Evolutionary conservation across 352 stramenopile species (phyloP).

Genomic region (Pythium folliculosum): DNA sequence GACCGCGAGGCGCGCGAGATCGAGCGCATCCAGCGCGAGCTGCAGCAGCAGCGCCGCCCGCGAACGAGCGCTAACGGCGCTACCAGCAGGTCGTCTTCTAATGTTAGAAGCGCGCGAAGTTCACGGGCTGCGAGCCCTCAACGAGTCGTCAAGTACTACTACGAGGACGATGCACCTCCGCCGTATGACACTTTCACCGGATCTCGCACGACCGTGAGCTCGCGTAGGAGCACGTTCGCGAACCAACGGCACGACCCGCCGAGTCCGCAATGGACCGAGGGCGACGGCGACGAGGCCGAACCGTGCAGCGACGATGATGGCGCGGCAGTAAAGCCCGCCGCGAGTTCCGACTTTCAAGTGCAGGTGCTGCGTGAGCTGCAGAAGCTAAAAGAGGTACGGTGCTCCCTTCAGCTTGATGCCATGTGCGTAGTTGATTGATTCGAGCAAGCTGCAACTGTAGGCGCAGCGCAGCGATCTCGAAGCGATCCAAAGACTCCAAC

Average conservation of each 20-base stretch:
- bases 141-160: background rate
- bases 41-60: constrained; percentile 32
- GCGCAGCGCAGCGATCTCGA: constrained; percentile 42
- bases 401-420: background rate
- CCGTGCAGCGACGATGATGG: background rate
- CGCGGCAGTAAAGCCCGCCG: background rate
- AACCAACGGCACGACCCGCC: background rate
- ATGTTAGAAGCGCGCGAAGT: too few species aligned
- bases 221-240: background rate
- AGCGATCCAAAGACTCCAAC: constrained; percentile 37
- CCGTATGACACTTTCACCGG: constrained; percentile 9
- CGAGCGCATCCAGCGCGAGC: constrained; percentile 45
- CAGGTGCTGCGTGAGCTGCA: constrained; percentile 51
- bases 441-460: constrained; percentile 20
- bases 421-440: background rate
- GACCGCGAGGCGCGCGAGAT: constrained; percentile 40
- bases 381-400: constrained; percentile 48
- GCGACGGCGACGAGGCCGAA: constrained; percentile 4
- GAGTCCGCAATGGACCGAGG: constrained; percentile 18
- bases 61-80: background rate
- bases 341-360: constrained; percentile 34
- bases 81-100: background rate
- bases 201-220: background rate
- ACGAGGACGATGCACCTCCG: constrained; percentile 2
- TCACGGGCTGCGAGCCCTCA: background rate